Evolutionary conservation across 495 filamentous ascomycete genomes (phyloP), one percentile per base, ranked within the genome.

Genomic region (Penicillium argentinense): DNA sequence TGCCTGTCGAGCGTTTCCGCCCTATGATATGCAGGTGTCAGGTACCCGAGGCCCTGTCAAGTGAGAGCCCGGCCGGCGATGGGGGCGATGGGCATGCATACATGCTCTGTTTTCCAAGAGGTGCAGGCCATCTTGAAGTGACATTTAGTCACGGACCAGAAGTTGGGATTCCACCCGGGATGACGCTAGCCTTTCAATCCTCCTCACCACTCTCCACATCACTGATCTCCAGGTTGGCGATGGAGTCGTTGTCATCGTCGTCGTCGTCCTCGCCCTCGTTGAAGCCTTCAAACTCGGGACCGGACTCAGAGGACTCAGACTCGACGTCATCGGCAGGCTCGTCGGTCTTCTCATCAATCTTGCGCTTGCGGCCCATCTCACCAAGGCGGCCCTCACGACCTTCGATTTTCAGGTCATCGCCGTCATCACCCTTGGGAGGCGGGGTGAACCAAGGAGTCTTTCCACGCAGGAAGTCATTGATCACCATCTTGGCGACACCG

Each of bases 391-490:
- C 81, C 38, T 78, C 75, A 45, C 79, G 67, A 12, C 78, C 80
- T 42, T 78, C 83, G 17, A 86, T 73, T 45, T 74, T 72, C 47
- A 69, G 78, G 18, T 77, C 74, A 39, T 68, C 78, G 26, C 77
- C 74, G 11, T 71, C 82, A 53, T 80, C 78, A 21, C 67, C 60
- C 6, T 79, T 62, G 12, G 93, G 93, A 6, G 89, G 84, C 12
- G 87, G 83, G 4, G 88, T 92, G 61, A 88, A 98, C 93, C 93
- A 98, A 5, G 93, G 93, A 14, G 96, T 82, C 67, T 96, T 97
- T 24, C 93, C 93, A 39, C 93, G 71, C 49, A 97, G 80, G 56
- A 97, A 97, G 55, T 98, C 93, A 61, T 96, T 95, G 56, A 96
- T 72, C 0, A 96, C 88, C 81, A 93, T 95, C 68, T 96, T 96